Base-by-base conservation (phyloP, 2,329 filamentous ascomycete species). In the Volutella citrinella region DNA sequence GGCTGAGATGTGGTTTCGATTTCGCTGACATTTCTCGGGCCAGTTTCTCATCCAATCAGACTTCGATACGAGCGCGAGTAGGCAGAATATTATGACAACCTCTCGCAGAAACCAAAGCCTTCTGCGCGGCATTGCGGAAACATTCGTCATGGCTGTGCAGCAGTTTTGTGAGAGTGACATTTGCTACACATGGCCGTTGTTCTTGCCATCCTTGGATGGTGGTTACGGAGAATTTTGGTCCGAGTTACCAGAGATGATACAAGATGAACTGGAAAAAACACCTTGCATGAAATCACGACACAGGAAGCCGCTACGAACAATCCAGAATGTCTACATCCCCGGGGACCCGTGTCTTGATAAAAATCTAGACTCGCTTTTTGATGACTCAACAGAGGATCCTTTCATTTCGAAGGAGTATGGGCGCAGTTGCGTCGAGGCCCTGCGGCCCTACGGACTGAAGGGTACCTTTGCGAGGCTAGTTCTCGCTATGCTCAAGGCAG, bases 41-140 rank as follows among this genome's bases (percentile, higher is more conserved):
- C 8, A 66, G 54, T 74, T 75, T 26, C 45, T 74, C 3, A 67
- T 76, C 10, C 70, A 75, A 8, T 57, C 66, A 7, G 70, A 75
- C 40, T 75, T 74, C 34, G 66, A 68, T 22, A 72, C 65, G 0
- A 47, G 63, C 11, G 69, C 66, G 5, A 69, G 54, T 40, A 55
- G 71, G 1, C 54, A 74, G 40, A 64, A 67, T 28, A 56, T 73
- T 6, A 47, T 62, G 2, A 40, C 41, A 0, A 52, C 50, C 4
- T 70, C 68, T 0, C 30, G 19, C 2, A 44, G 69, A n/a, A 76
- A 75, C 34, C 13, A 31, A 4, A 39, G 19, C 0, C 56, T 74
- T 0, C 38, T 61, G 1, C 30, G 48, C 5, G 52, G 50, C 5
- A 55, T 74, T 10, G 60, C 63, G 1, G 45, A 55, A 1, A 56